These are phyloP conservation scores for Pythium periplocum DNA, from an alignment of 352 stramenopile species.

Conservation along the genomic window DNA sequence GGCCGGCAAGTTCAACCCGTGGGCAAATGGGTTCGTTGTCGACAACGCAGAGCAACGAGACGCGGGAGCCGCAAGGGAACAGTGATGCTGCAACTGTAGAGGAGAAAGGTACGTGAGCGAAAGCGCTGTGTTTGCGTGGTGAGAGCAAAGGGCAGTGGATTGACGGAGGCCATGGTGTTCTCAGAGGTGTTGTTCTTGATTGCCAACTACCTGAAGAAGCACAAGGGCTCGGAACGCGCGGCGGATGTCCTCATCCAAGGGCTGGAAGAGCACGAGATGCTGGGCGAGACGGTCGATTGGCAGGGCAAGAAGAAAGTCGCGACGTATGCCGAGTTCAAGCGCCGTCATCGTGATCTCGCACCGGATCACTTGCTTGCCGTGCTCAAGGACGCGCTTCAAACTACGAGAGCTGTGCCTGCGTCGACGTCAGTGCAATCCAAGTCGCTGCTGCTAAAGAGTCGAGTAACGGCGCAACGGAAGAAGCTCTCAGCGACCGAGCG, in stretches of 20 bases:
- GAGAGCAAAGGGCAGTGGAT: not conserved
- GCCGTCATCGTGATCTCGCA: conserved; percentile 67
- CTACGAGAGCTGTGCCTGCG: conserved; percentile 4
- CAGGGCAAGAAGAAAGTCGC: conserved; percentile 31
- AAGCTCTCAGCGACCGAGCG: conserved; percentile 30
- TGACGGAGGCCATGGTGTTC: not conserved
- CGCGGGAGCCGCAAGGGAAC: not conserved
- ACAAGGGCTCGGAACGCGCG: conserved; percentile 49
- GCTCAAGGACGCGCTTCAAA: conserved; percentile 18
- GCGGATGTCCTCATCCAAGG: conserved; percentile 65
- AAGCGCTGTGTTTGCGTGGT: not conserved
- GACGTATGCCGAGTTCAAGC: conserved; percentile 74
- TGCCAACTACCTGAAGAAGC: conserved; percentile 77
- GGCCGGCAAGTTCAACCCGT: not conserved
- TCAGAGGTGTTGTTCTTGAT: conserved; percentile 83
- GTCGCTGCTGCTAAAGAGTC: conserved; percentile 55
- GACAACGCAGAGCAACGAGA: not conserved
- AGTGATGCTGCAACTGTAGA: too few species aligned
- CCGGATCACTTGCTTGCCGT: conserved; percentile 58
- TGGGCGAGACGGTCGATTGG: conserved; percentile 63
- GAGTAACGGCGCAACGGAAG: conserved; percentile 27
- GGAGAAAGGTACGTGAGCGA: not conserved
- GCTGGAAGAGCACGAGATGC: conserved; percentile 47
- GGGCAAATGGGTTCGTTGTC: not conserved
- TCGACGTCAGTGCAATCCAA: conserved; percentile 13